These are phyloP conservation scores for Cladosporium sp. DNA, from an alignment of 2,329 filamentous ascomycete genomes.

Conservation along the genomic window DNA sequence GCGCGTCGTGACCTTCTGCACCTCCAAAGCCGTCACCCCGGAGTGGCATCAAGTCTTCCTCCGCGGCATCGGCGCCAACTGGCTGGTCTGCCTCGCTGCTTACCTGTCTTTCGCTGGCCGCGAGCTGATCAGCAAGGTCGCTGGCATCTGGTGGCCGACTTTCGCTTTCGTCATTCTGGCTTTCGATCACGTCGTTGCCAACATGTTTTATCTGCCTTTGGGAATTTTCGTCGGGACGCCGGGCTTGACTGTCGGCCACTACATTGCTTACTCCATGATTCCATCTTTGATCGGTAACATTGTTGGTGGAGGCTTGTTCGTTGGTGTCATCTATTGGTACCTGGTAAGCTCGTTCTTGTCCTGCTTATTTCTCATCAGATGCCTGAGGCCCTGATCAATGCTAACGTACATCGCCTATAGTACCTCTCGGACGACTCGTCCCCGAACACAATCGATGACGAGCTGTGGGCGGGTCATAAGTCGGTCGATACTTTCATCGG, in stretches of 20 bases:
- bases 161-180: slow-evolving; percentile 47
- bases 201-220: slow-evolving; percentile 36
- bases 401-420: neutral
- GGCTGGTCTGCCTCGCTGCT: slow-evolving; percentile 54
- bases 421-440: neutral
- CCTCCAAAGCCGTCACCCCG: slow-evolving; percentile 47
- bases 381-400: neutral
- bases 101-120: slow-evolving; percentile 47
- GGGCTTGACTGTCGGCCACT: slow-evolving; percentile 44
- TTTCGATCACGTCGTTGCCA: slow-evolving; percentile 52
- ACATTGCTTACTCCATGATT: slow-evolving; percentile 57
- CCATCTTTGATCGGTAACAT: slow-evolving; percentile 52
- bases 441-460: slow-evolving; percentile 2
- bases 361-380: neutral
- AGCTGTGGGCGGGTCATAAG: neutral
- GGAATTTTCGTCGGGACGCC: slow-evolving; percentile 48
- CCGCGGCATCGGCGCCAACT: slow-evolving; percentile 52
- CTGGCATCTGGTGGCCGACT: slow-evolving; percentile 54
- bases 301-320: slow-evolving; percentile 50
- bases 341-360: slow-evolving; percentile 23
- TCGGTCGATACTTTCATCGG: neutral
- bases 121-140: slow-evolving; percentile 51
- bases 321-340: slow-evolving; percentile 50
- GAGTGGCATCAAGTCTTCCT: slow-evolving; percentile 52
- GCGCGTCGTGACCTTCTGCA: slow-evolving; percentile 44